phyloP scores from a whole-genome alignment of 2,329 filamentous ascomycete species.

The Thermomyces lanuginosus region DNA sequence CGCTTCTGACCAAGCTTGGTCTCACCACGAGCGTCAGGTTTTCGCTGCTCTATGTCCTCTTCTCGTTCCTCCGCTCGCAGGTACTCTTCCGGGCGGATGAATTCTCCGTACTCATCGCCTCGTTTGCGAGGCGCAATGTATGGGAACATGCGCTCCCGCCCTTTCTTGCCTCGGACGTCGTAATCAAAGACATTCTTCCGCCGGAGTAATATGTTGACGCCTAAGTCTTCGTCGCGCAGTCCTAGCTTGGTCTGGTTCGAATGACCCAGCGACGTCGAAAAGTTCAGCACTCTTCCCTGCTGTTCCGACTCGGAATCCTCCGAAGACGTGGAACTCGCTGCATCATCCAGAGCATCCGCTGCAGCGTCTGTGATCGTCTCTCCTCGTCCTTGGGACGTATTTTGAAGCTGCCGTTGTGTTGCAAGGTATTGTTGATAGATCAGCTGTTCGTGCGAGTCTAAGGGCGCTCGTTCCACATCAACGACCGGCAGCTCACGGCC shows the following conservation, averaged over 20 bases:
- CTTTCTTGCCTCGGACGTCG: conserved; percentile 78
- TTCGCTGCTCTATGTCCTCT: conserved; percentile 46
- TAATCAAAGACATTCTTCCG: conserved; percentile 87
- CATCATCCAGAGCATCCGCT: conserved; percentile 55
- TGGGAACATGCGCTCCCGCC: conserved; percentile 82
- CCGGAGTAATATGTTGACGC: conserved; percentile 77
- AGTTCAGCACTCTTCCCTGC: conserved; percentile 80
- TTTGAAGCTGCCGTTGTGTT: conserved; percentile 72
- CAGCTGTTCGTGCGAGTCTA: conserved; percentile 59
- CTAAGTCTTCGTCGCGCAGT: conserved; percentile 75
- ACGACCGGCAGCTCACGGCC: conserved; percentile 46
- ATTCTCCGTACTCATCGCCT: conserved; percentile 80
- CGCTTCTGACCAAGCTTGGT: conserved; percentile 74
- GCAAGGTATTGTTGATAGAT: conserved; percentile 87
- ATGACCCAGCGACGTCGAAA: conserved; percentile 71
- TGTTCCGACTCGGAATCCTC: conserved; percentile 82
- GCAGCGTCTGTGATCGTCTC: conserved; percentile 56
- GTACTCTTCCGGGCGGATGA: conserved; percentile 88
- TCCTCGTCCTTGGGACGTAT: conserved; percentile 55
- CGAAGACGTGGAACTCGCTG: conserved; percentile 71
- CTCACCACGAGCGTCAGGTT: conserved; percentile 36
- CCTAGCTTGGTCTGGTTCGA: conserved; percentile 71
- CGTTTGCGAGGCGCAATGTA: conserved; percentile 64
- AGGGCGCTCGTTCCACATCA: conserved; percentile 45
- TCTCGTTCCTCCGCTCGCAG: conserved; percentile 83